Percentiles rank a stretch among this genome's conserved stretches.
These are phyloP conservation scores for Cercospora sp. DNA, from an alignment of 2,329 filamentous ascomycete species.

Conservation along the genomic window DNA sequence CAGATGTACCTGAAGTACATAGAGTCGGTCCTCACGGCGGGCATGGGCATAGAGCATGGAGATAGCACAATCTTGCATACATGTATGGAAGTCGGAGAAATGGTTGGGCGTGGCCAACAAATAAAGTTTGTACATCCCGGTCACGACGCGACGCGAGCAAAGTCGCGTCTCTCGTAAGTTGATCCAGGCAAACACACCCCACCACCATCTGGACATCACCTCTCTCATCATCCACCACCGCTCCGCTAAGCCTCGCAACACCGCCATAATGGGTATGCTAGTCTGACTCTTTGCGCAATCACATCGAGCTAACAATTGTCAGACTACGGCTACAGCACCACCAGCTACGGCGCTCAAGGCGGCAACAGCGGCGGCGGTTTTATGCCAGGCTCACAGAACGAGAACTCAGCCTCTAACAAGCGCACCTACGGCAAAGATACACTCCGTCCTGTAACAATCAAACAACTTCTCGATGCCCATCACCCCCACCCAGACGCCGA, in stretches of 20 bases:
- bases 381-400: conserved; percentile 53
- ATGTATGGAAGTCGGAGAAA: not conserved
- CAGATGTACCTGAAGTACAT: not conserved
- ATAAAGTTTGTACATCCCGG: not conserved
- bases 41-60: not conserved
- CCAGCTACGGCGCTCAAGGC: conserved; percentile 57
- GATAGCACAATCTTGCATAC: not conserved
- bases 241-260: not conserved
- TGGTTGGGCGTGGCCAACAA: not conserved
- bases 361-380: conserved; percentile 61
- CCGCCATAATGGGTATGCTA: conserved; percentile 20
- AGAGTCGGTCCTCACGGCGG: not conserved
- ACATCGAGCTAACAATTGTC: not conserved
- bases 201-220: not conserved
- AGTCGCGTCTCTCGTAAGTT: conserved; percentile 1
- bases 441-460: conserved; percentile 90
- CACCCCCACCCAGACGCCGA: conserved; percentile 72
- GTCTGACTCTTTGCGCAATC: not conserved
- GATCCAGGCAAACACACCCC: not conserved
- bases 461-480: conserved; percentile 83
- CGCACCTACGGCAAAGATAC: conserved; percentile 73
- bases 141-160: not conserved
- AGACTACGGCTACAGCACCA: conserved; percentile 54
- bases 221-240: not conserved
- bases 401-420: conserved; percentile 44